These are phyloP conservation scores for Vitis hybrid DNA, from an alignment of 177 flowering plant species.

Conservation along the genomic window DNA sequence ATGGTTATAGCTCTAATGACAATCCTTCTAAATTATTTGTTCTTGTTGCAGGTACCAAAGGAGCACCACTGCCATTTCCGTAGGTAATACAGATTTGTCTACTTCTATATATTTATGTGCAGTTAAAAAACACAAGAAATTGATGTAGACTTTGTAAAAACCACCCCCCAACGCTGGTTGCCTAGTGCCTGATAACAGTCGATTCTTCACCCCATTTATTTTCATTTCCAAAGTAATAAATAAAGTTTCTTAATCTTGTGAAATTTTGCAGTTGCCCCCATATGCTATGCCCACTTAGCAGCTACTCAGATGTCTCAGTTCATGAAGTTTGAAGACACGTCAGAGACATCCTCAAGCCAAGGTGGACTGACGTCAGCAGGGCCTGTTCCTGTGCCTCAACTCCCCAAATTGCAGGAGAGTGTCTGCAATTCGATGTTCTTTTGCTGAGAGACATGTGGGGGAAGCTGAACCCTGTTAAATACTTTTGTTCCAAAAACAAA, in stretches of 20 bases:
- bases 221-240: too few relatives aligned
- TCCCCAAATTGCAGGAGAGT: slow-evolving; percentile 35
- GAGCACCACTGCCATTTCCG: slow-evolving; percentile 83
- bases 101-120: neutral
- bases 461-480: too few relatives aligned
- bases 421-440: slow-evolving; percentile 52
- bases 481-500: too few relatives aligned
- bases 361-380: slow-evolving; percentile 40
- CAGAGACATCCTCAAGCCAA: slow-evolving; percentile 52
- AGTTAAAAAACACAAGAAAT: neutral
- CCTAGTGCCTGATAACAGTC: too few relatives aligned
- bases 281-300: slow-evolving; percentile 54
- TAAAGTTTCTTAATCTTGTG: too few relatives aligned
- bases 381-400: slow-evolving; percentile 35
- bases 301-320: slow-evolving; percentile 43
- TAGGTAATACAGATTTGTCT: slow-evolving; percentile 40
- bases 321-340: slow-evolving; percentile 46
- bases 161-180: too few relatives aligned
- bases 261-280: slow-evolving; percentile 42
- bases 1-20: neutral
- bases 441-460: slow-evolving; percentile 21
- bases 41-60: slow-evolving; percentile 67
- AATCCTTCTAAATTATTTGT: slow-evolving; percentile 1
- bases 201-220: neutral
- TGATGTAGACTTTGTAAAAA: neutral